These are phyloP conservation scores for Centaurea solstitialis DNA, from an alignment of 129 eudicot species.

Conservation along the genomic window DNA sequence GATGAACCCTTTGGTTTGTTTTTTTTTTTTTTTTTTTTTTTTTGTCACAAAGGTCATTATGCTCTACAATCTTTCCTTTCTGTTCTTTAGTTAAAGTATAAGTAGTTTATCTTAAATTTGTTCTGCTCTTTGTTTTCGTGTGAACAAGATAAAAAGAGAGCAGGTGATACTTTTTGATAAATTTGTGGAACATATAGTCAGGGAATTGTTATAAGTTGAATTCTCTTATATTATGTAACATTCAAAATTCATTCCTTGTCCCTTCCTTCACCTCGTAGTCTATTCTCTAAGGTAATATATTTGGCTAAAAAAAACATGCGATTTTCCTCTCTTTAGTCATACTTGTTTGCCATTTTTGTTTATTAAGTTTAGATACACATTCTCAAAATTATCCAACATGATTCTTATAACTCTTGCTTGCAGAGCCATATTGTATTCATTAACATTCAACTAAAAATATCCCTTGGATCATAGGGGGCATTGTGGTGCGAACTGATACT, in stretches of 20 bases:
- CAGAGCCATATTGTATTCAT: constrained; percentile 7
- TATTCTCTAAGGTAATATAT: constrained; percentile 22
- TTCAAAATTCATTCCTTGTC: constrained; percentile 11
- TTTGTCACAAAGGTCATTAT: constrained; percentile 37
- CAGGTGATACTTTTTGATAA: constrained; percentile 31
- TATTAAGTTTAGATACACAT: neutral
- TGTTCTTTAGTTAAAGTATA: constrained; percentile 29
- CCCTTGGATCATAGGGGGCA: no score
- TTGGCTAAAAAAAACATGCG: neutral
- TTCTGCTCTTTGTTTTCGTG: constrained; percentile 31
- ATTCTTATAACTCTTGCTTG: constrained; percentile 13
- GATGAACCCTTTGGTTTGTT: constrained; percentile 25
- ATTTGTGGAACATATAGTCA: constrained; percentile 18
- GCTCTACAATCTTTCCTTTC: constrained; percentile 23
- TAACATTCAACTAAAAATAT: neutral
- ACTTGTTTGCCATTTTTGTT: neutral
- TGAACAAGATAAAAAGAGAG: constrained; percentile 40
- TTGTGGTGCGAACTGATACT: no score
- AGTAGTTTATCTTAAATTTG: constrained; percentile 26
- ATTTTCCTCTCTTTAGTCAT: neutral
- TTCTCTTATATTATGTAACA: constrained; percentile 22
- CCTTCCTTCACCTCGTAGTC: constrained; percentile 37
- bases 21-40: no score
- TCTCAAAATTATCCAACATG: constrained; percentile 2
- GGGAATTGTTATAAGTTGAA: constrained; percentile 26